These are phyloP conservation scores for Meyerozyma carpophila DNA, from an alignment of 1,139 yeast genomes.

Conservation along the genomic window DNA sequence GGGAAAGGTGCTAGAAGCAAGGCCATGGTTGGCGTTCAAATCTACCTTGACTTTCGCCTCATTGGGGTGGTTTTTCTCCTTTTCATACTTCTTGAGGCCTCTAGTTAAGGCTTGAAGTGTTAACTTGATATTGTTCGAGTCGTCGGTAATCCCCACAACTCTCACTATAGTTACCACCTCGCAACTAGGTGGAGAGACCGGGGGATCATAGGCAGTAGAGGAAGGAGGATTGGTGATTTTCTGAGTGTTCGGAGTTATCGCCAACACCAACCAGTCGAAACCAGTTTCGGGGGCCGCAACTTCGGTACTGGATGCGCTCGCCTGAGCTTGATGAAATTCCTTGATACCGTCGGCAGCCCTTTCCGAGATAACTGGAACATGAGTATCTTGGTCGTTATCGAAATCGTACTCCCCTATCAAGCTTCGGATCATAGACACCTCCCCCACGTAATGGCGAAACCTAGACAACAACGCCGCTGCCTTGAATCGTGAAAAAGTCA, in stretches of 20 bases:
- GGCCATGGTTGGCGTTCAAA: constrained; percentile 16
- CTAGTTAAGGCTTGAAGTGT: constrained; percentile 54
- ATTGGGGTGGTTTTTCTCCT: constrained; percentile 15
- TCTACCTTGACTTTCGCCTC: constrained; percentile 27
- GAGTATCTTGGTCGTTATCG: constrained; percentile 14
- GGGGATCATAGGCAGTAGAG: neutral
- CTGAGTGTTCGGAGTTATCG: constrained; percentile 35
- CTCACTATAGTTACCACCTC: constrained; percentile 43
- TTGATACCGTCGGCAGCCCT: constrained; percentile 34
- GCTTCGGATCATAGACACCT: constrained; percentile 26
- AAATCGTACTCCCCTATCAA: constrained; percentile 33
- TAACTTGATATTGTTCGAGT: constrained; percentile 38
- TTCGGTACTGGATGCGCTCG: constrained; percentile 5
- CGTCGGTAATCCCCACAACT: constrained; percentile 45
- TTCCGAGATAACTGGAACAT: constrained; percentile 18
- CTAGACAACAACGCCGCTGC: constrained; percentile 45
- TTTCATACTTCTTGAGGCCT: constrained; percentile 21
- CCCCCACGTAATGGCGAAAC: constrained; percentile 24
- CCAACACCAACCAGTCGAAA: constrained; percentile 38
- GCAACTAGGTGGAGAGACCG: neutral
- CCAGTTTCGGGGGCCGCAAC: constrained; percentile 12
- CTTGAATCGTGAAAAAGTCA: constrained; percentile 43
- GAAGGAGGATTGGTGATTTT: constrained; percentile 24
- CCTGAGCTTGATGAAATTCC: constrained; percentile 20
- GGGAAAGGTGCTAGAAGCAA: constrained; percentile 17